Evolutionary conservation across 2,329 filamentous ascomycete species (phyloP), one percentile per base, ranked within the genome.

Genomic region (Curvularia eragrostidis): DNA sequence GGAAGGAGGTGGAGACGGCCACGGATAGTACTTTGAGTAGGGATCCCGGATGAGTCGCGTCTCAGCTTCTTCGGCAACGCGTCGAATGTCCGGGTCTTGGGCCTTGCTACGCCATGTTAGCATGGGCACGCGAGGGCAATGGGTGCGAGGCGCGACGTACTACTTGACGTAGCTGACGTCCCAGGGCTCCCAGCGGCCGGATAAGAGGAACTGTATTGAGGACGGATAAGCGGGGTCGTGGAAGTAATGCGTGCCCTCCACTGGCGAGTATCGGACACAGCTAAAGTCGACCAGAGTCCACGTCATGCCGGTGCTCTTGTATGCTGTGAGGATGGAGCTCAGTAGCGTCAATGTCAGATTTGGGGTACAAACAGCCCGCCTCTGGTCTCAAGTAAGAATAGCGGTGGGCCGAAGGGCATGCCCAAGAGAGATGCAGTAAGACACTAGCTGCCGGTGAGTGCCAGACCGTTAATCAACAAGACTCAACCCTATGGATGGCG

Each of bases 231-330:
- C 46, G 28, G 66, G 64, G 50, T 75, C 72, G 63, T 67, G 68
- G 48, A 75, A 75, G 52, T 68, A 75, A 54, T 75, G 67, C 15
- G 66, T 70, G 32, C 63, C 61, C 53, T 75, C 71, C 10, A 74
- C 56, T 15, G 64, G 61, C 9, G 71, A 73, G 59, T 70, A 74
- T 34, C 68, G 62, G 30, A 75, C 68, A 48, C 63, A 52, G 53
- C 58, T 62, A 47, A 73, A 70, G 54, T 74, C 65, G 19, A 74
- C 68, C 41, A 46, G 57, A 34, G 55, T 60, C 65, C 62, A 67
- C 64, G 71, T 69, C 71, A 73, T 74, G 59, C 54, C 67, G 63
- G 52, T 48, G 52, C 30, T 36, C 39, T n/a, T 30, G 52, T 55
- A 21, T 8, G 6, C 3, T 19, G 18, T 24, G 26, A 51, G 39